Conservation (phyloP, 2,329 filamentous ascomycete species). For the Cordyceps militaris region DNA sequence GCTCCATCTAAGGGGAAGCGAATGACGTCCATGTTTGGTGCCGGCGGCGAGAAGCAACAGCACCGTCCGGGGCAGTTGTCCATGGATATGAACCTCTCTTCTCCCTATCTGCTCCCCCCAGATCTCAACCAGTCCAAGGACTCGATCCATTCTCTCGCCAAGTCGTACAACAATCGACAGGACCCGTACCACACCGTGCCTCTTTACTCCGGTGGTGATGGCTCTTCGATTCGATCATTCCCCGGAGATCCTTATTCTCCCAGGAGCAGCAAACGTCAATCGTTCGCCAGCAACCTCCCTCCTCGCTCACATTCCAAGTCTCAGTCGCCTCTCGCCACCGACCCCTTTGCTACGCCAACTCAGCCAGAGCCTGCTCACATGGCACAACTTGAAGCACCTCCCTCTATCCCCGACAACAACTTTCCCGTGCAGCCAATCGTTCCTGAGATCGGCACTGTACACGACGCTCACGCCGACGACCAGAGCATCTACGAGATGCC, state of each 20-base stretch:
- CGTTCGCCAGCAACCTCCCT: constrained; percentile 24
- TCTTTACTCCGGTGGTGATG: constrained; percentile 51
- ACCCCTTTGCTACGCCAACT: constrained; percentile 31
- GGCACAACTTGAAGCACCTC: constrained; percentile 12
- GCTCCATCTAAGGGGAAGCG: constrained; percentile 28
- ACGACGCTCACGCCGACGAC: constrained; percentile 18
- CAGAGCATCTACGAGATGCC: constrained; percentile 22
- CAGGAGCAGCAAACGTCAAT: constrained; percentile 31
- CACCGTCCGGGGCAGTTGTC: constrained; percentile 50
- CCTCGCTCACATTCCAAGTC: constrained; percentile 38
- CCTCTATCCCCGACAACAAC: constrained; percentile 21
- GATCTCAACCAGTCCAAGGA: constrained; percentile 72
- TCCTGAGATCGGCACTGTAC: constrained; percentile 32
- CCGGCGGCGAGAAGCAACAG: constrained; percentile 49
- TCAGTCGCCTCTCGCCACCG: constrained; percentile 26
- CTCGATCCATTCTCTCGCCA: constrained; percentile 78
- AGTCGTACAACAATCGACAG: constrained; percentile 64
- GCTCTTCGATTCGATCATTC: constrained; percentile 48
- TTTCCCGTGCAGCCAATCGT: constrained; percentile 29
- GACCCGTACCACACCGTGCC: constrained; percentile 72
- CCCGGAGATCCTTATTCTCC: constrained; percentile 36
- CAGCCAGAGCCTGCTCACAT: constrained; percentile 24
- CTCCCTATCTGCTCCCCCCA: constrained; percentile 89
- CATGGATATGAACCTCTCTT: constrained; percentile 68
- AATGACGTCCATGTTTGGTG: constrained; percentile 30